Base-by-base conservation (phyloP, 1,284 basidiomycete genomes). In the Spongispora temasekensis region DNA sequence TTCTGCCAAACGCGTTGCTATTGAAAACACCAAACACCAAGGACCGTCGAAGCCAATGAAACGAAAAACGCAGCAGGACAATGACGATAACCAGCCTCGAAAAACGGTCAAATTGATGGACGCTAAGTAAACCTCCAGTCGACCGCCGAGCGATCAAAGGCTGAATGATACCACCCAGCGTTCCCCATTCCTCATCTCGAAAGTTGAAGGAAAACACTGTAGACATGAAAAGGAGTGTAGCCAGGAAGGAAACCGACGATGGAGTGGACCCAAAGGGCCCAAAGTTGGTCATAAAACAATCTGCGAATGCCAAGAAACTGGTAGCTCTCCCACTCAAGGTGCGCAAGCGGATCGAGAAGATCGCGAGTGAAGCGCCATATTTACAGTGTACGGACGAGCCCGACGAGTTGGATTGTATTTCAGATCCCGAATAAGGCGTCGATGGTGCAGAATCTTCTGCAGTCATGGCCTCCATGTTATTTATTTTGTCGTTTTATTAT, bases 371-470 rank as follows among this genome's bases (percentile, higher is more conserved):
- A 1, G 64, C 34, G 27, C 62, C 53, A 40, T 55, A 65, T 59
- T 50, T 64, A 19, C 54, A 61, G 42, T 55, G 64, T 34, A 52
- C 61, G 6, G 71, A 71, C 32, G 74, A 73, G 44, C 68, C 69
- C 3, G 73, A 75, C 40, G 73, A 75, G 28, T 42, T 77, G 44
- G 75, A 75, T 46, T 76, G 71, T 55, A 64, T 75, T 53, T 67
- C 72, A n/a, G n/a, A n/a, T n/a, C n/a, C n/a, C n/a, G n/a, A n/a
- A n/a, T n/a, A n/a, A n/a, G n/a, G n/a, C n/a, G n/a, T n/a, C n/a
- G n/a, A n/a, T n/a, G n/a, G n/a, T n/a, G n/a, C n/a, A n/a, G n/a
- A n/a, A n/a, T n/a, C n/a, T n/a, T n/a, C n/a, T n/a, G n/a, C n/a
- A n/a, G n/a, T n/a, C n/a, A n/a, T n/a, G n/a, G n/a, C n/a, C n/a